phyloP scores from a whole-genome alignment of 1,139 yeast genomes.

The Candida labiduridarum region DNA sequence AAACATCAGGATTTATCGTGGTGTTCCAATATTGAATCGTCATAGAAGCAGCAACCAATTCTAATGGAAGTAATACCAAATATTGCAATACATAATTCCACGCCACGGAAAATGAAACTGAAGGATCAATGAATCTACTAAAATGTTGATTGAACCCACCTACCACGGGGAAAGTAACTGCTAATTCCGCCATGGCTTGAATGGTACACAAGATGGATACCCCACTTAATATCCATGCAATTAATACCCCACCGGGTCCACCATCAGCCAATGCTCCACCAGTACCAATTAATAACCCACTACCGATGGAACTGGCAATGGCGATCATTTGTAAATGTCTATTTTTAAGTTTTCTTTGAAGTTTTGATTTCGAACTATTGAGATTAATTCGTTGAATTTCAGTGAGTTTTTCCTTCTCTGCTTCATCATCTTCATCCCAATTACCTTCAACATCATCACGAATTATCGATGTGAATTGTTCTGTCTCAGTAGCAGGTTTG shows the following conservation, averaged over 20 bases:
- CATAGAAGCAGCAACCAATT: slow-evolving; percentile 44
- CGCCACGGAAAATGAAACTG: slow-evolving; percentile 46
- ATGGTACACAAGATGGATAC: slow-evolving; percentile 33
- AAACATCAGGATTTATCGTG: slow-evolving; percentile 41
- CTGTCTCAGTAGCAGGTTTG: slow-evolving; percentile 30
- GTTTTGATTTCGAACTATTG: slow-evolving; percentile 40
- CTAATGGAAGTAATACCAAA: slow-evolving; percentile 34
- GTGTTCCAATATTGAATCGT: slow-evolving; percentile 45
- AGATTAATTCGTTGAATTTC: slow-evolving; percentile 39
- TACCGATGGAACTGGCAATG: slow-evolving; percentile 80
- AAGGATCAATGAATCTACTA: slow-evolving; percentile 42
- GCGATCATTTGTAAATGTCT: slow-evolving; percentile 65
- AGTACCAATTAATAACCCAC: slow-evolving; percentile 38
- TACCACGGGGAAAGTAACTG: slow-evolving; percentile 42
- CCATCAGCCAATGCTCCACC: slow-evolving; percentile 48
- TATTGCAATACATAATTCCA: slow-evolving; percentile 48
- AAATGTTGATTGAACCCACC: slow-evolving; percentile 45
- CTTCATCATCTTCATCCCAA: slow-evolving; percentile 3
- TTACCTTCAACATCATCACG: slow-evolving; percentile 2
- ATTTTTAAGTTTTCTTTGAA: slow-evolving; percentile 36
- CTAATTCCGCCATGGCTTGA: slow-evolving; percentile 45
- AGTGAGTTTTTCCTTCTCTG: slow-evolving; percentile 21
- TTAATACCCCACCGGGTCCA: slow-evolving; percentile 69
- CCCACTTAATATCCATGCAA: slow-evolving; percentile 46
- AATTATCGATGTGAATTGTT: slow-evolving; percentile 13